Conservation (phyloP, 176 grass and related monocot genomes). For the Oryza rufipogon region DNA sequence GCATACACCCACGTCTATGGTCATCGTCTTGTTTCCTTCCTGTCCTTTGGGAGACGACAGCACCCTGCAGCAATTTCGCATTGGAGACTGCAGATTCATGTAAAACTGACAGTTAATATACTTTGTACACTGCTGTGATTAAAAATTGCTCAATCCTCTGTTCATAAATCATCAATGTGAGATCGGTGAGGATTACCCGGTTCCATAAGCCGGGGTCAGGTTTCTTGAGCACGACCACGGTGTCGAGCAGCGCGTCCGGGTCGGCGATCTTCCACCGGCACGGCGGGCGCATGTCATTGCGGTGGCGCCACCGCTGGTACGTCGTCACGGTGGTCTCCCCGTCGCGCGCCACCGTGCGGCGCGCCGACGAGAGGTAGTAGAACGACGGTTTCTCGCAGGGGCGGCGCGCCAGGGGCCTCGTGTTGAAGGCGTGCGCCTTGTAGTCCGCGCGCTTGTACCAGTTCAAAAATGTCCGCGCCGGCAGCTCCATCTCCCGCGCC, state of each 20-base stretch:
- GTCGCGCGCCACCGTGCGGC: conserved; percentile 35
- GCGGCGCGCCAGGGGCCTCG: conserved; percentile 60
- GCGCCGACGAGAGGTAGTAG: conserved; percentile 56
- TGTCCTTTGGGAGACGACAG: conserved; percentile 50
- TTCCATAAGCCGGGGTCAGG: conserved; percentile 65
- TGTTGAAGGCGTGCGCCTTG: conserved; percentile 70
- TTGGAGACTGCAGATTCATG: conserved; percentile 67
- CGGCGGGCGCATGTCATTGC: conserved; percentile 29
- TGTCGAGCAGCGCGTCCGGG: conserved; percentile 59
- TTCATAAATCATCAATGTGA: neutral
- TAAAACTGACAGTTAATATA: conserved; percentile 10
- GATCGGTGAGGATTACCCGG: conserved; percentile 43
- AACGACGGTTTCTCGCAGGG: conserved; percentile 60
- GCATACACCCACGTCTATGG: conserved; percentile 74
- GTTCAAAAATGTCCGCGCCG: conserved; percentile 67
- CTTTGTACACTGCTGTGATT: neutral
- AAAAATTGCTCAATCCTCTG: neutral
- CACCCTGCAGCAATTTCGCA: conserved; percentile 85
- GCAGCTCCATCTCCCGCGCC: conserved; percentile 75
- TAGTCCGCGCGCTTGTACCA: conserved; percentile 74
- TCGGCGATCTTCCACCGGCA: conserved; percentile 75
- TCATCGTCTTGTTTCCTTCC: conserved; percentile 59
- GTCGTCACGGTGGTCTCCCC: conserved; percentile 58
- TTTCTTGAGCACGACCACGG: conserved; percentile 68
- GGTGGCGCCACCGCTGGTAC: conserved; percentile 57